Evolutionary conservation across 441 rosid genomes (phyloP).

Genomic region (Gossypium davidsonii): DNA sequence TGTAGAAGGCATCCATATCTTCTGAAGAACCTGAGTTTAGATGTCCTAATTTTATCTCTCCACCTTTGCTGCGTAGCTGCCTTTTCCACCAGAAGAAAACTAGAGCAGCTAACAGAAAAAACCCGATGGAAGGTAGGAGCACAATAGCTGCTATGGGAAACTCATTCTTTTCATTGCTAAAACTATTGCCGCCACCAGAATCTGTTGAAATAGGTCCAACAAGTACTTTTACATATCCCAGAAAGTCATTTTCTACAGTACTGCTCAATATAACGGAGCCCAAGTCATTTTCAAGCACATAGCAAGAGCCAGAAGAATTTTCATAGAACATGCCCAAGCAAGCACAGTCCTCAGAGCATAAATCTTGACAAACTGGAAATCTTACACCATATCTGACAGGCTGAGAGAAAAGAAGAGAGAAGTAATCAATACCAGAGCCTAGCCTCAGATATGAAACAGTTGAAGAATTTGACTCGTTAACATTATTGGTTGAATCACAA

Average conservation of each 20-base stretch:
- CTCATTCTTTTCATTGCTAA: slow-evolving; percentile 17
- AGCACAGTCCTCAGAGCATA: slow-evolving; percentile 57
- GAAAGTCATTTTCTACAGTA: slow-evolving; percentile 22
- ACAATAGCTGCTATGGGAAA: slow-evolving; percentile 58
- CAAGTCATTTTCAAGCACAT: slow-evolving; percentile 40
- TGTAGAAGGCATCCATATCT: slow-evolving; percentile 63
- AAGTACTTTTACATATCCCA: slow-evolving; percentile 50
- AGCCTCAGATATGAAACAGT: slow-evolving; percentile 40
- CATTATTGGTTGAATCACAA: slow-evolving; percentile 39
- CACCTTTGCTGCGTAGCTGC: slow-evolving; percentile 24
- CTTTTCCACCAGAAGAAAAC: slow-evolving; percentile 61
- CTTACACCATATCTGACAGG: slow-evolving; percentile 38
- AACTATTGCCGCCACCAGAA: slow-evolving; percentile 5
- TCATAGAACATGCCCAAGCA: slow-evolving; percentile 64
- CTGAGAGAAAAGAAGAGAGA: slow-evolving; percentile 44
- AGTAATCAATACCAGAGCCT: slow-evolving; percentile 50
- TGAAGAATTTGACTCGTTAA: slow-evolving; percentile 30
- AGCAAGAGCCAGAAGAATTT: slow-evolving; percentile 65
- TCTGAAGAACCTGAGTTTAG: slow-evolving; percentile 38
- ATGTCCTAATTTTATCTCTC: slow-evolving; percentile 27
- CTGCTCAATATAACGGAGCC: slow-evolving; percentile 52
- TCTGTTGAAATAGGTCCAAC: slow-evolving; percentile 25
- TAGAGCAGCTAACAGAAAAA: slow-evolving; percentile 32
- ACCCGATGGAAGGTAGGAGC: slow-evolving; percentile 52
- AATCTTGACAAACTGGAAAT: slow-evolving; percentile 48